Evolutionary conservation across 2,329 filamentous ascomycete species (phyloP).

Genomic region (Emergomyces africanus): DNA sequence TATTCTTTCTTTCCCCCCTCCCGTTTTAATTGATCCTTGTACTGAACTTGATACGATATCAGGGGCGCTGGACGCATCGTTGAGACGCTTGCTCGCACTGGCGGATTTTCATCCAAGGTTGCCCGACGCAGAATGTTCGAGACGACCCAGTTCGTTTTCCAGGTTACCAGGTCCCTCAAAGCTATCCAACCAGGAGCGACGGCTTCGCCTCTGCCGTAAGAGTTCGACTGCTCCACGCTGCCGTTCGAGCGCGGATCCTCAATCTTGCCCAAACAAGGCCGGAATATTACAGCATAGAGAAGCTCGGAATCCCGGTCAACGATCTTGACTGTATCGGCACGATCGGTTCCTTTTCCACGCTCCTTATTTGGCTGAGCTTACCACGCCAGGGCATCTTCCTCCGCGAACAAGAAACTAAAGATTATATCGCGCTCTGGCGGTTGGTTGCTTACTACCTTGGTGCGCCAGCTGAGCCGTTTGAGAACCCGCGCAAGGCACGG

Average conservation of each 20-base stretch:
- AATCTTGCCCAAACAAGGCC: constrained; percentile 43
- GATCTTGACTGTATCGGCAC: constrained; percentile 64
- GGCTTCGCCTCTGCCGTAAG: constrained; percentile 53
- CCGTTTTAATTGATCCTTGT: not conserved
- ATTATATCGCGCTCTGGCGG: constrained; percentile 66
- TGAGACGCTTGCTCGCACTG: constrained; percentile 60
- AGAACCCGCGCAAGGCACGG: constrained; percentile 42
- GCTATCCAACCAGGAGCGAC: constrained; percentile 53
- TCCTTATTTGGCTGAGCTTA: constrained; percentile 54
- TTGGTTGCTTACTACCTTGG: constrained; percentile 62
- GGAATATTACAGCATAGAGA: constrained; percentile 48
- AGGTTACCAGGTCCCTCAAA: constrained; percentile 52
- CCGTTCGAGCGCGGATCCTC: constrained; percentile 53
- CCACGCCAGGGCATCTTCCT: constrained; percentile 61
- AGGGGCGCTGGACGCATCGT: constrained; percentile 58
- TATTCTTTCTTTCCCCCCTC: too few species aligned
- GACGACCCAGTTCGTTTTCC: constrained; percentile 63
- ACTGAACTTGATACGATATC: not conserved
- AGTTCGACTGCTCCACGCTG: constrained; percentile 56
- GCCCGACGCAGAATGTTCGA: constrained; percentile 55
- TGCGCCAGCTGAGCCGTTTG: constrained; percentile 50
- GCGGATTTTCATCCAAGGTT: constrained; percentile 57
- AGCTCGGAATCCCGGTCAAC: constrained; percentile 56
- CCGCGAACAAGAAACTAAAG: constrained; percentile 46
- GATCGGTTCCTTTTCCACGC: constrained; percentile 55